Conservation (phyloP, 306 rosid genomes). For the Abrus pulchellus region DNA sequence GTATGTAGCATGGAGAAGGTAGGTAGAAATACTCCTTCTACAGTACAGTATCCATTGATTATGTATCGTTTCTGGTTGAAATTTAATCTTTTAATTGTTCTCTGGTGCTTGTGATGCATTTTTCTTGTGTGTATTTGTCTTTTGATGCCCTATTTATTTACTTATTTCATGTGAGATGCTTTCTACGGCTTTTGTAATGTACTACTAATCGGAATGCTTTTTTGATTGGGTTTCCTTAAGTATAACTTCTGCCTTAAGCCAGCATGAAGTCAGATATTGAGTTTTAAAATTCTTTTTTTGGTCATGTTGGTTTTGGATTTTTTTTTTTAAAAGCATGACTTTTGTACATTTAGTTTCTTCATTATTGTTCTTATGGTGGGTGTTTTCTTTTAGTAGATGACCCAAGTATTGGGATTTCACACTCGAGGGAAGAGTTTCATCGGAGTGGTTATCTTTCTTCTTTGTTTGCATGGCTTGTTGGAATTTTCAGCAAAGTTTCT, state of each 20-base stretch:
- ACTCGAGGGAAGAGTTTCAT: slow-evolving; percentile 44
- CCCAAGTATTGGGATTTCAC: slow-evolving; percentile 44
- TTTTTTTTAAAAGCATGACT: background rate
- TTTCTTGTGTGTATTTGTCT: background rate
- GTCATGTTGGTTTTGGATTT: background rate
- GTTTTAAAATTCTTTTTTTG: background rate
- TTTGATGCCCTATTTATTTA: slow-evolving; percentile 3
- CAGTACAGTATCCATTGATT: background rate
- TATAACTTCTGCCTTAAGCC: slow-evolving; percentile 15
- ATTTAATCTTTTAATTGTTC: slow-evolving; percentile 19
- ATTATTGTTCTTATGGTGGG: slow-evolving; percentile 10
- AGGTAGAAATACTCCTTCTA: slow-evolving; percentile 24
- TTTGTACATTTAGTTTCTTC: slow-evolving; percentile 31
- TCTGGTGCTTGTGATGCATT: slow-evolving; percentile 14
- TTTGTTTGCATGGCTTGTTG: slow-evolving; percentile 81
- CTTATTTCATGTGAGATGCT: background rate
- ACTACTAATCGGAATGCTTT: background rate
- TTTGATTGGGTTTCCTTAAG: background rate
- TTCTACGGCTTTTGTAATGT: slow-evolving; percentile 20
- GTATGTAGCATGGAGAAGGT: slow-evolving; percentile 61
- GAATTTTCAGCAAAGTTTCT: slow-evolving; percentile 56
- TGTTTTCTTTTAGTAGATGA: slow-evolving; percentile 52
- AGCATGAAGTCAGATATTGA: slow-evolving; percentile 29
- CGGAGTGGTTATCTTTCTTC: slow-evolving; percentile 64
- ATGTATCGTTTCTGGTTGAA: background rate